Base-by-base conservation (phyloP, 768 basidiomycete species). In the Arthromyces matolae region DNA sequence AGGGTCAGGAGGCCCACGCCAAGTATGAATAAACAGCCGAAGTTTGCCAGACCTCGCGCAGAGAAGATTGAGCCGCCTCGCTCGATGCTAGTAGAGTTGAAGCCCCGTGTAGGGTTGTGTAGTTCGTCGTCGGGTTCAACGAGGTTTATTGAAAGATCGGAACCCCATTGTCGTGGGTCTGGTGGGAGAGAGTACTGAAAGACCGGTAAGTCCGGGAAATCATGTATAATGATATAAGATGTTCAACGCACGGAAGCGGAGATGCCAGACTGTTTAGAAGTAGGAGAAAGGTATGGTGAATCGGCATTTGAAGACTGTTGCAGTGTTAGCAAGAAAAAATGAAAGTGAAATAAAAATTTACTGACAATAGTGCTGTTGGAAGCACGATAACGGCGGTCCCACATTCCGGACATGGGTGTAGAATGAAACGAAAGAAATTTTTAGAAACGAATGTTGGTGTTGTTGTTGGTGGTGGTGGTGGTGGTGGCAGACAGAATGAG, bases 111-210 rank as follows among this genome's bases (percentile, higher is more conserved):
- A 22, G 82, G 83, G 51, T 81, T 73, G 57, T 84, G 82, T 8
- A 84, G 63, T 42, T 75, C 71, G 60, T 84, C 83, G 55, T 84
- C 82, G 3, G 72, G 62, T 51, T 84, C 82, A 13, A 64, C 61
- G 24, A 61, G 42, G 50, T 71, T 68, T 6, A 68, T 61, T 35
- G 68, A 72, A 38, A 79, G 55, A 55, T 70, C 68, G 6, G 71
- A 70, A 19, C 78, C 77, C 81, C 82, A 83, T 40, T 68, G 65
- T 18, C 68, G 65, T 4, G 81, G 80, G 56, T 83, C 80, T 5
- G 77, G 65, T 1, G 77, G 64, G 25, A 83, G 62, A 13, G 76
- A 70, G 56, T 76, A 81, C 80, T 83, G 19, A 19, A 33, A 13
- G 20, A 4, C 40, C 36, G 42, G 46, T 41, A 16, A 54, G 28